phyloP scores from a whole-genome alignment of 768 basidiomycete genomes.

The Gloeophyllum trabeum region DNA sequence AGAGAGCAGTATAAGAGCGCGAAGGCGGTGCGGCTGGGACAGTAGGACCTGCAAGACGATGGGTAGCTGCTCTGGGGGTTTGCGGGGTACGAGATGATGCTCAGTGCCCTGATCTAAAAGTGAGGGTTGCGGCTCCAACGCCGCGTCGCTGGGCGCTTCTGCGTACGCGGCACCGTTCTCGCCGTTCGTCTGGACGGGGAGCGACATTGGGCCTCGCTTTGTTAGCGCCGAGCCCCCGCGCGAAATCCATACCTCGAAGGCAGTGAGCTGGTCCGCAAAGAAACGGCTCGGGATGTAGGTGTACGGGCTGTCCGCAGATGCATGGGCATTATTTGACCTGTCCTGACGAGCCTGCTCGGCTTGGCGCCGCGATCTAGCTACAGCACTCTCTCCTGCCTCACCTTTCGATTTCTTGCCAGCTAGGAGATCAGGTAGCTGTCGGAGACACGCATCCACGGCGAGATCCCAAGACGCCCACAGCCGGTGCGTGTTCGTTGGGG shows the following conservation, averaged over 20 bases:
- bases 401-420: slow-evolving; percentile 9
- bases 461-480: slow-evolving; percentile 98
- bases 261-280: slow-evolving; percentile 92
- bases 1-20: slow-evolving; percentile 90
- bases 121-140: neutral
- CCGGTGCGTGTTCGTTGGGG: slow-evolving; percentile 92
- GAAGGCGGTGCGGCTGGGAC: slow-evolving; percentile 90
- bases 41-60: slow-evolving; percentile 96
- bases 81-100: slow-evolving; percentile 65
- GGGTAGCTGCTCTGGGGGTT: slow-evolving; percentile 94
- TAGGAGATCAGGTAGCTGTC: slow-evolving; percentile 84
- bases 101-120: too few relatives aligned
- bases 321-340: neutral
- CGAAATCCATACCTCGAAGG: slow-evolving; percentile 97
- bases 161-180: slow-evolving; percentile 8
- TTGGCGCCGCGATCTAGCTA: slow-evolving; percentile 14
- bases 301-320: slow-evolving; percentile 35
- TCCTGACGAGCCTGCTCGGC: neutral
- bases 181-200: slow-evolving; percentile 37
- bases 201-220: slow-evolving; percentile 61
- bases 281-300: slow-evolving; percentile 81
- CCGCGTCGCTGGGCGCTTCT: slow-evolving; percentile 3
- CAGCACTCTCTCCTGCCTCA: slow-evolving; percentile 11
- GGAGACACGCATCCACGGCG: slow-evolving; percentile 86
- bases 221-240: slow-evolving; percentile 83